Base-by-base conservation (phyloP, 345 rosid genomes). In the thale cress (Arabidopsis thaliana) region DNA sequence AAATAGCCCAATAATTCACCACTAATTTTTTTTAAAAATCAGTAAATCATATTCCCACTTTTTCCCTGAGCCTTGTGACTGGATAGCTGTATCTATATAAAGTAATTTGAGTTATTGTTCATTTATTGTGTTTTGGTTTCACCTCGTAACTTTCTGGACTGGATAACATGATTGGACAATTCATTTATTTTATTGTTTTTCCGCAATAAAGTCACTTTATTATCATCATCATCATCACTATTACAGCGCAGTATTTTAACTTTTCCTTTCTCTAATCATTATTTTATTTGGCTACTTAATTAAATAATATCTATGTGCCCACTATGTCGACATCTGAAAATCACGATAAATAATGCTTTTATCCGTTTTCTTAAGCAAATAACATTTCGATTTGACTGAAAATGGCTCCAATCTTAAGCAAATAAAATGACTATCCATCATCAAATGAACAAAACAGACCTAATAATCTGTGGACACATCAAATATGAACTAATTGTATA, bases 91-190 rank as follows among this genome's bases (percentile, higher is more conserved):
- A 34, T 23, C 58, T 24, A 24, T 61, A 61, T 41, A 42, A 60
- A 66, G 28, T 13, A 34, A 13, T 66, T 57, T 4, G 45, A 36
- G 42, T 32, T 50, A 42, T 59, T 11, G 41, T 59, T 22, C 42
- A 75, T 75, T 75, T 76, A 50, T 52, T 56, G 32, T 45, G 56
- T 45, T 61, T 69, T 69, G 46, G 71, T 77, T 77, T 46, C 67
- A 77, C 80, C 71, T 46, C 75, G 80, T 76, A 62, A 70, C 71
- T 70, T 70, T 63, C 32, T 64, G 71, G 38, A 45, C 45, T 55
- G 76, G 72, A 48, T 77, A 64, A 71, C 71, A 57, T 71, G 80
- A 70, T 71, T 77, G 76, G 71, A 57, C 67, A 14, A 53, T 34
- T 20, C 46, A 38, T 30, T 38, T 70, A 13, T 37, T 37, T 62